These are phyloP conservation scores for Bathelium albidoporum DNA, from an alignment of 495 filamentous ascomycete species.

Conservation along the genomic window DNA sequence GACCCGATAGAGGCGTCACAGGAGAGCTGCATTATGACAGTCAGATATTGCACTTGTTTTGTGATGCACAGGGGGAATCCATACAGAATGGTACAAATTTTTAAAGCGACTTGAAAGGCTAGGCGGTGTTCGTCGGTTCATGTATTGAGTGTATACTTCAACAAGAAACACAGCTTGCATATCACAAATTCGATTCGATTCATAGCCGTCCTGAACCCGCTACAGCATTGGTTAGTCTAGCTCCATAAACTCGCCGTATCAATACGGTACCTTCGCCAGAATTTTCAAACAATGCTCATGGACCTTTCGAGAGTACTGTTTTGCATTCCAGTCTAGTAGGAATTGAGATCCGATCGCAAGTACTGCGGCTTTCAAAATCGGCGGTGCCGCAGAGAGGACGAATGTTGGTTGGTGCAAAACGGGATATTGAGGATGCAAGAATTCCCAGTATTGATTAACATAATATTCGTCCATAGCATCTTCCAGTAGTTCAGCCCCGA, in stretches of 20 bases:
- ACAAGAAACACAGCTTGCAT: slow-evolving; percentile 26
- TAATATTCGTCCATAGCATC: slow-evolving; percentile 23
- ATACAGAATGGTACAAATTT: slow-evolving; percentile 21
- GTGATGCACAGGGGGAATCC: neutral
- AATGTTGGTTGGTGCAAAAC: slow-evolving; percentile 34
- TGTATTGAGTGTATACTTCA: slow-evolving; percentile 28
- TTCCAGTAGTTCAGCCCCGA: neutral
- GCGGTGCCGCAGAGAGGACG: slow-evolving; percentile 22
- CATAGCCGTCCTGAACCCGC: slow-evolving; percentile 17
- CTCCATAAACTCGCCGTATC: too few species aligned
- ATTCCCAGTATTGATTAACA: slow-evolving; percentile 35
- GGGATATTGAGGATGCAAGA: slow-evolving; percentile 34
- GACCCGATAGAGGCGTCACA: neutral
- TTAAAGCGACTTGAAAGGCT: slow-evolving; percentile 25
- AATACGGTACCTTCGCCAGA: slow-evolving; percentile 33
- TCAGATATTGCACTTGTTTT: neutral
- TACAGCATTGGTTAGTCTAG: slow-evolving; percentile 11
- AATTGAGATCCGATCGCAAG: slow-evolving; percentile 35
- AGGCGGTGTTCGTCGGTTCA: slow-evolving; percentile 23
- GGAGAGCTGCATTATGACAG: neutral
- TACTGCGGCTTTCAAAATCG: slow-evolving; percentile 33
- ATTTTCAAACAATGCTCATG: slow-evolving; percentile 31
- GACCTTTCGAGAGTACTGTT: slow-evolving; percentile 28
- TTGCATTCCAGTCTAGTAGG: slow-evolving; percentile 26
- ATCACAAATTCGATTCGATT: slow-evolving; percentile 24